Evolutionary conservation across 352 stramenopile species (phyloP).

Genomic region (Pseudoperonospora humuli): DNA sequence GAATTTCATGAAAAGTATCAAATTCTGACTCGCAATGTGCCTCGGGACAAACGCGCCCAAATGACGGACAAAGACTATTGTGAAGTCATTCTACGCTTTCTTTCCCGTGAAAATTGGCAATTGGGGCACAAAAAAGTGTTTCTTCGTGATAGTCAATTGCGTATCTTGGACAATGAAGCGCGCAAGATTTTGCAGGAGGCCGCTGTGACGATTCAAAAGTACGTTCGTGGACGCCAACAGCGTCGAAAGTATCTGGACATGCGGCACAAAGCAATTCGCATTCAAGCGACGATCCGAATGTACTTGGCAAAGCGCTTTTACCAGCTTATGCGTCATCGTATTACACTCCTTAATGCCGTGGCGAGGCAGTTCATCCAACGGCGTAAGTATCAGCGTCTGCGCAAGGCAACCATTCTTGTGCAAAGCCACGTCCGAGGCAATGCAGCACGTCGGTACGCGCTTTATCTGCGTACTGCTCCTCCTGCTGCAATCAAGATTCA

Average conservation of each 20-base stretch:
- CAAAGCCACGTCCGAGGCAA: constrained; percentile 69
- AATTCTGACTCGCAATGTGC: constrained; percentile 68
- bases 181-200: constrained; percentile 83
- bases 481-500: constrained; percentile 77
- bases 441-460: constrained; percentile 52
- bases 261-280: constrained; percentile 47
- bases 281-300: constrained; percentile 69
- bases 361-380: constrained; percentile 67
- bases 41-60: constrained; percentile 36
- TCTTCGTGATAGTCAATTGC: constrained; percentile 75
- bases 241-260: constrained; percentile 57
- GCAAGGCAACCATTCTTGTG: constrained; percentile 58
- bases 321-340: constrained; percentile 36
- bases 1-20: constrained; percentile 87
- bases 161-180: constrained; percentile 74
- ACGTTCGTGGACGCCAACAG: constrained; percentile 57
- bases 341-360: constrained; percentile 65
- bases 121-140: constrained; percentile 87
- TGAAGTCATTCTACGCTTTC: constrained; percentile 72
- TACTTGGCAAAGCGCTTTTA: constrained; percentile 51
- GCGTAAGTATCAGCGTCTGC: constrained; percentile 57
- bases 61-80: constrained; percentile 78
- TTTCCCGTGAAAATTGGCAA: constrained; percentile 83
- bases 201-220: constrained; percentile 69
- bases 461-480: constrained; percentile 67